A percentile compares a stretch with the other conserved stretches of the same genome.
Evolutionary conservation across 345 rosid genomes (phyloP).

Genomic region (Linum trigynum): DNA sequence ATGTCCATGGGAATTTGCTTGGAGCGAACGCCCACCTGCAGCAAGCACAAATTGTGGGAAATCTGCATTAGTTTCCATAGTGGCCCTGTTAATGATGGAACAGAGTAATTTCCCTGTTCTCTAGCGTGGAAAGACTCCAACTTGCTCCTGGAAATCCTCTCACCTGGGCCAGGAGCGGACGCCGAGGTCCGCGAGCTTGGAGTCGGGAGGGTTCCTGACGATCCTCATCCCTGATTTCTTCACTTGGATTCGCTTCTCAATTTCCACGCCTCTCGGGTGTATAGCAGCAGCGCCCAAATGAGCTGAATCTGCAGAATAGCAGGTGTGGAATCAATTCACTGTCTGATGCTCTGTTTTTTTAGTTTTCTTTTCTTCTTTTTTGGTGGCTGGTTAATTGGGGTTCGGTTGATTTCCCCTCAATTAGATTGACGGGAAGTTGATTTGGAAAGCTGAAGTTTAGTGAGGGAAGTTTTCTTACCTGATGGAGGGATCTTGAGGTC

Average conservation of each 20-base stretch:
- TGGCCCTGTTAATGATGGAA: background rate
- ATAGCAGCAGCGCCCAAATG: background rate
- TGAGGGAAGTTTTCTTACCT: too few relatives aligned
- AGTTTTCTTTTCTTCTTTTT: too few relatives aligned
- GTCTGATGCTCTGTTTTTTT: too few relatives aligned
- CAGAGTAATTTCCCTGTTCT: background rate
- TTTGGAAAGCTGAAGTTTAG: too few relatives aligned
- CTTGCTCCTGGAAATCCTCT: background rate
- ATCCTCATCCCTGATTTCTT: conserved; percentile 64
- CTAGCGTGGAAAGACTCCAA: too few relatives aligned
- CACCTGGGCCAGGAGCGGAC: conserved; percentile 85
- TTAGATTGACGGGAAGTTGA: too few relatives aligned
- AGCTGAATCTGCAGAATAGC: background rate
- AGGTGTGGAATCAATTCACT: too few relatives aligned
- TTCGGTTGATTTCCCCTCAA: too few relatives aligned
- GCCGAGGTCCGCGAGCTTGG: conserved; percentile 66
- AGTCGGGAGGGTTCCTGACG: conserved; percentile 62
- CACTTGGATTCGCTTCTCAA: conserved; percentile 21
- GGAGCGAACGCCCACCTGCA: conserved; percentile 91
- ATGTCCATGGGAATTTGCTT: conserved; percentile 90
- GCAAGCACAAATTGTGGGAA: background rate
- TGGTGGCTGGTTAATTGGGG: too few relatives aligned
- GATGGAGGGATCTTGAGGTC: too few relatives aligned
- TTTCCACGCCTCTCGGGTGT: conserved; percentile 15
- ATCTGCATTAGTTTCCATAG: background rate